Evolutionary conservation across 768 basidiomycete species (phyloP), one percentile per base, ranked within the genome.

Genomic region (Agaricus subrufescens): DNA sequence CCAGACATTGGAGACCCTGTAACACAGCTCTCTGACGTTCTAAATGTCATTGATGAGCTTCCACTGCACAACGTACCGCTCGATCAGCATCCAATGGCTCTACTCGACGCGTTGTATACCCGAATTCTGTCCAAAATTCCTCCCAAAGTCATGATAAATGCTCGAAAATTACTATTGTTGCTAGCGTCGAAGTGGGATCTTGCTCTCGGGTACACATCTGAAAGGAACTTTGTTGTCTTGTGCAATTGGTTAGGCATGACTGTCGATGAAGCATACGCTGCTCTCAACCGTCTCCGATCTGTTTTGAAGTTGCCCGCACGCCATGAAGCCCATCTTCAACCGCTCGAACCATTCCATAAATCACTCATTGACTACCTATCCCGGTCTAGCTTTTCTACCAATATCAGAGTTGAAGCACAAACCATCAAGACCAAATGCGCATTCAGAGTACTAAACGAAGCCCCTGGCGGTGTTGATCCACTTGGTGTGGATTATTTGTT

Each of bases 51-150:
- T 30, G 40, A 51, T 15, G 25, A 34, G 8, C 34, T 8, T 34
- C 50, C 23, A 15, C 15, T 25, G 27, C 1, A 0, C 3, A 9
- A 5, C 6, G n/a, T 12, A 4, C 6, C 15, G 26, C 23, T 25
- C 31, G 39, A 26, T 23, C n/a, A 9, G 7, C 25, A 42, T 40
- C 58, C 52, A 19, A 50, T 59, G 50, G 50, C 48, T 19, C 15
- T 19, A 4, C 54, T 59, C n/a, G 54, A 56, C 43, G 34, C 27
- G 14, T 50, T 59, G 10, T 59, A 59, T 11, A 11, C 34, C 34
- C 34, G 23, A 12, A 54, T 58, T 8, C 39, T 58, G 15, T 44
- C 34, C 39, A 15, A 8, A 5, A 15, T 42, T 51, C 50, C 50
- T 1, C n/a, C 8, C 2, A 14, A 40, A 12, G 27, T 40, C 10